These are phyloP conservation scores for Aplosporella prunicola DNA, from an alignment of 2,329 filamentous ascomycete genomes.

Conservation along the genomic window DNA sequence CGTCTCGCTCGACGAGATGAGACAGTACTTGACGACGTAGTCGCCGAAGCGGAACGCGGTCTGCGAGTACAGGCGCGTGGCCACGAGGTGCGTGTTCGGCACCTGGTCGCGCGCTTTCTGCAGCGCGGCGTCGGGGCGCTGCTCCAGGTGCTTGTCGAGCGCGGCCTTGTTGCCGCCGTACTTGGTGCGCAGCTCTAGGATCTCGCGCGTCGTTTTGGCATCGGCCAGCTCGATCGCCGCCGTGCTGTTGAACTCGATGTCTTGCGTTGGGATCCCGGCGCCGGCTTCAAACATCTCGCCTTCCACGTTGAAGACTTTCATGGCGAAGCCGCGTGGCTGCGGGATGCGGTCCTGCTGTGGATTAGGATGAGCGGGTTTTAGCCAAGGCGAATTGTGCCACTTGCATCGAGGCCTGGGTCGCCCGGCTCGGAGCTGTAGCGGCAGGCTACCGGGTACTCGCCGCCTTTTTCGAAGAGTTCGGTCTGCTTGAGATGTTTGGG, in stretches of 20 bases:
- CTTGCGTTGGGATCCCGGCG: conserved; percentile 29
- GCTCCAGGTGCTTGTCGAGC: conserved; percentile 34
- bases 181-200: conserved; percentile 33
- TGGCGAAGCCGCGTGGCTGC: conserved; percentile 38
- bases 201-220: conserved; percentile 37
- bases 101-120: conserved; percentile 33
- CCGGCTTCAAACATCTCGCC: conserved; percentile 34
- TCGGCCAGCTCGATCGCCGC: conserved; percentile 40
- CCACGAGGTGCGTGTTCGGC: conserved; percentile 32
- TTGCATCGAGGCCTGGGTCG: conserved; percentile 29
- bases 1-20: conserved; percentile 33
- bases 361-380: background rate
- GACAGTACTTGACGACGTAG: conserved; percentile 39
- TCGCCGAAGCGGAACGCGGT: conserved; percentile 40
- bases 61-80: conserved; percentile 36
- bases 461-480: conserved; percentile 26
- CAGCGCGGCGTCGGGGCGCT: conserved; percentile 28
- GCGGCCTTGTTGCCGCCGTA: conserved; percentile 29
- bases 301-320: conserved; percentile 42
- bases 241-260: conserved; percentile 43
- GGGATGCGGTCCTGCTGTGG: conserved; percentile 29
- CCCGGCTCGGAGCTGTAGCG: conserved; percentile 32
- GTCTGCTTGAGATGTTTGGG: conserved; percentile 36
- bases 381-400: no score
- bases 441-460: conserved; percentile 26